Conservation (phyloP, 345 rosid species). For the Acer saccharum region DNA sequence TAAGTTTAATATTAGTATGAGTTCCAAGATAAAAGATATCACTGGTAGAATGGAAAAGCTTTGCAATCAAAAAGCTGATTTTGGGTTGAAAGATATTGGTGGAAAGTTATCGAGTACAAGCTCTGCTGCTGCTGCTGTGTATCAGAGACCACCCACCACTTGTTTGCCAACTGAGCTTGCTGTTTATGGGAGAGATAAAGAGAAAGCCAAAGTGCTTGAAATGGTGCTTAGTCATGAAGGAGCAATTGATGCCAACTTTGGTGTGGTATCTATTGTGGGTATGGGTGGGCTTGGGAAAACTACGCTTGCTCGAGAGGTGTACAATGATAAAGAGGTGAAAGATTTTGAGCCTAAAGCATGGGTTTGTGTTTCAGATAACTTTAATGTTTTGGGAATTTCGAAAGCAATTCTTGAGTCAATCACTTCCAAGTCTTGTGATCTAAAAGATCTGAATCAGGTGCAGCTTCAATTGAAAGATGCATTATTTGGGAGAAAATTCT, state of each 20-base stretch:
- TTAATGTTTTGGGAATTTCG: not conserved
- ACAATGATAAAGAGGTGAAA: not conserved
- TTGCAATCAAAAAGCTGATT: not conserved
- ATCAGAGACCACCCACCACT: not conserved
- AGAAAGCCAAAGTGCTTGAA: not conserved
- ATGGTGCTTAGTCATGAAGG: not conserved
- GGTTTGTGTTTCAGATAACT: not conserved
- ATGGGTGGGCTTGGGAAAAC: not conserved
- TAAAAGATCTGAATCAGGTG: not conserved
- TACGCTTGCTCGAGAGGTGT: no score
- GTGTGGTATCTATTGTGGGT: not conserved
- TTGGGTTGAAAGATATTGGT: not conserved
- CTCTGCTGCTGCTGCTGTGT: not conserved
- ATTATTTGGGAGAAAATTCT: not conserved
- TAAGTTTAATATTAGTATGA: not conserved
- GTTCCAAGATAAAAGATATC: not conserved
- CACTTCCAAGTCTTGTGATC: not conserved
- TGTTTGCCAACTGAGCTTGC: not conserved
- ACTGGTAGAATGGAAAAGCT: not conserved
- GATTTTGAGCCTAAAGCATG: not conserved
- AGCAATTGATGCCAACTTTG: not conserved
- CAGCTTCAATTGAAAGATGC: not conserved
- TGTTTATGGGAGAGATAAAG: not conserved
- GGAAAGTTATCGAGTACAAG: not conserved
- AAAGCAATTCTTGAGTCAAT: not conserved